Base-by-base conservation (phyloP, 345 rosid genomes). In the Cardiospermum halicacabum region DNA sequence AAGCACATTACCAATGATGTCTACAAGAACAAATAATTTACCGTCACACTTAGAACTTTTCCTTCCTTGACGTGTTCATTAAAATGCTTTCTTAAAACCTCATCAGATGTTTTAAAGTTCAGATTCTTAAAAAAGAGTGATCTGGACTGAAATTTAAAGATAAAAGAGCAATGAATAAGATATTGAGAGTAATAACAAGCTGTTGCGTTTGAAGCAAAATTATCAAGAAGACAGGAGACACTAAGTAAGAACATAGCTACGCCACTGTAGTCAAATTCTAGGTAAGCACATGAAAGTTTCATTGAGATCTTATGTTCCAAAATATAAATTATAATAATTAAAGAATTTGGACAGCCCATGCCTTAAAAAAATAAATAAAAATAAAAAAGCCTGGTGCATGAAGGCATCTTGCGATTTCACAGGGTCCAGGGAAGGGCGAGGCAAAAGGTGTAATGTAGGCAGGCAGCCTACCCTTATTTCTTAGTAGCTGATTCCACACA, bases 81-180 rank as follows among this genome's bases (percentile, higher is more conserved):
- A 53, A 94, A 81, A 80, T 94, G 97, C 82, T 71, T 77, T 79
- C 75, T 84, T 73, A 94, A 70, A 74, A 75, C 53, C 72, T 87
- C 97, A 71, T 93, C 92, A 40, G 96, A 77, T 8, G 96, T 93
- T 81, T 80, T 93, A 81, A 93, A 88, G 81, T 86, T 93, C 74
- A 88, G 84, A 74, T 93, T 93, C 91, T 87, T 90, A 71, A 93
- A 88, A 71, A 75, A 85, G 56, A 94, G 75, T 26, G 92, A 86
- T 56, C 93, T 82, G 32, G 99, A 89, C 99, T 94, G 89, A 32
- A 67, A 63, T 53, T 77, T 34, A 72, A 45, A 49, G 57, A 22
- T 31, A 80, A 68, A 59, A 39, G 62, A 77, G 56, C 54, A 62
- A 71, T 8, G 25, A 64, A 60, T 60, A 48, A 63, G 49, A 48